Evolutionary conservation across 805 yeast genomes (phyloP).

Genomic region (Saturnispora zaruensis): DNA sequence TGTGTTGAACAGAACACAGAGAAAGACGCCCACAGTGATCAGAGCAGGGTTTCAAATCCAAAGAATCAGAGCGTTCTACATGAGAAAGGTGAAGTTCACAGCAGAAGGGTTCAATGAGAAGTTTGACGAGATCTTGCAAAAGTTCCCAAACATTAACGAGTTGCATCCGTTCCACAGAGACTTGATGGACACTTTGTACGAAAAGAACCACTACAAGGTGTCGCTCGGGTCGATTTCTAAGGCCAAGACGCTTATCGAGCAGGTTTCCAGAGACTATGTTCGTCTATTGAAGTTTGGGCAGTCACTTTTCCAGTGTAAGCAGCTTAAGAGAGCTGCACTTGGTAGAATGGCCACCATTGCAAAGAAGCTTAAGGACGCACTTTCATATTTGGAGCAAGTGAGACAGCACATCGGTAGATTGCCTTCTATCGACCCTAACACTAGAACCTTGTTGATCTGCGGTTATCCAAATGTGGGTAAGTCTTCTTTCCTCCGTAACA

Average conservation of each 20-base stretch:
- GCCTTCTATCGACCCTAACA: conserved; percentile 97
- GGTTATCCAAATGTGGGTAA: conserved; percentile 99
- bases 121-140: conserved; percentile 72
- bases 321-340: conserved; percentile 94
- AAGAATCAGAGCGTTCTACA: conserved; percentile 93
- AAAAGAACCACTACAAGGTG: conserved; percentile 95
- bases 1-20: conserved; percentile 93
- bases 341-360: conserved; percentile 99
- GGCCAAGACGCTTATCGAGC: conserved; percentile 91
- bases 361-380: conserved; percentile 91
- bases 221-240: conserved; percentile 90
- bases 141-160: conserved; percentile 95
- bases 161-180: conserved; percentile 98
- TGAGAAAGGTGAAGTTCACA: conserved; percentile 96
- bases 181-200: conserved; percentile 94
- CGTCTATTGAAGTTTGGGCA: conserved; percentile 95
- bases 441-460: conserved; percentile 93
- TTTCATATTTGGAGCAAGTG: conserved; percentile 91
- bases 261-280: conserved; percentile 90
- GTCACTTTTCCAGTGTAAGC: conserved; percentile 97
- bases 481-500: conserved; percentile 85
- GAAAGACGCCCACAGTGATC: conserved; percentile 98
- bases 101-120: conserved; percentile 95
- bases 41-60: conserved; percentile 94
- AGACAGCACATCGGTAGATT: conserved; percentile 98